phyloP scores from a whole-genome alignment of 1,284 basidiomycete species.

The Trametes sp. region DNA sequence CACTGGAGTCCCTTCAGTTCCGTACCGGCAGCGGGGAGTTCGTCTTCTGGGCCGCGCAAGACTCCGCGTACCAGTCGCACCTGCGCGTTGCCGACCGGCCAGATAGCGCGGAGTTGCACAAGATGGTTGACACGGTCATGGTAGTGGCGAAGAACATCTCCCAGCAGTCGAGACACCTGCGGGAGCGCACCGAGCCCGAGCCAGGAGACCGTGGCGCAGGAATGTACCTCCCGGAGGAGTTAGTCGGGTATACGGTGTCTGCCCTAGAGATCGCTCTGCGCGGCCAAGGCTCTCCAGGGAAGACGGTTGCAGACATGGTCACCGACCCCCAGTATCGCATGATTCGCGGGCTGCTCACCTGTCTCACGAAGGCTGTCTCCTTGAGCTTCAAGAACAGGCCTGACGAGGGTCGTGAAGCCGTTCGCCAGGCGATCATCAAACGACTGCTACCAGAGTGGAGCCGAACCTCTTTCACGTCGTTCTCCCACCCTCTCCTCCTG shows the following conservation, averaged over 20 bases:
- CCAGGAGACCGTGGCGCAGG: slow-evolving; percentile 75
- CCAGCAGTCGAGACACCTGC: slow-evolving; percentile 75
- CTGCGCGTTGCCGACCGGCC: slow-evolving; percentile 57
- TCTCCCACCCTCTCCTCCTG: slow-evolving; percentile 82
- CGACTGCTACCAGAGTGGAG: slow-evolving; percentile 91
- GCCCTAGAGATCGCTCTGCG: slow-evolving; percentile 85
- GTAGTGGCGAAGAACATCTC: slow-evolving; percentile 73
- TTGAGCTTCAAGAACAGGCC: slow-evolving; percentile 71
- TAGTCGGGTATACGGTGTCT: slow-evolving; percentile 89
- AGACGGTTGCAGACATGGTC: slow-evolving; percentile 74
- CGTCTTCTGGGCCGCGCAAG: slow-evolving; percentile 84
- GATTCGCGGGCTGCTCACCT: slow-evolving; percentile 78
- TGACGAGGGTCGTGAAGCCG: slow-evolving; percentile 75
- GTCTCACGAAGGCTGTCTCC: slow-evolving; percentile 72
- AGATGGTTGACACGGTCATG: slow-evolving; percentile 84
- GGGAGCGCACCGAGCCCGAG: slow-evolving; percentile 79
- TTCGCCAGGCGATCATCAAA: slow-evolving; percentile 87
- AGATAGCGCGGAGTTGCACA: slow-evolving; percentile 65
- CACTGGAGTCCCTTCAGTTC: slow-evolving; percentile 74
- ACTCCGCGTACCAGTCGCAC: slow-evolving; percentile 67
- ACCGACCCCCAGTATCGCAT: slow-evolving; percentile 82
- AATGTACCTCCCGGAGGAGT: slow-evolving; percentile 88
- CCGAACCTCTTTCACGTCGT: slow-evolving; percentile 75
- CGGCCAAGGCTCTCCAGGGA: slow-evolving; percentile 60
- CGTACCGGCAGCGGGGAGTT: slow-evolving; percentile 84